These are phyloP conservation scores for Lactuca saligna DNA, from an alignment of 129 eudicot genomes.

Conservation along the genomic window DNA sequence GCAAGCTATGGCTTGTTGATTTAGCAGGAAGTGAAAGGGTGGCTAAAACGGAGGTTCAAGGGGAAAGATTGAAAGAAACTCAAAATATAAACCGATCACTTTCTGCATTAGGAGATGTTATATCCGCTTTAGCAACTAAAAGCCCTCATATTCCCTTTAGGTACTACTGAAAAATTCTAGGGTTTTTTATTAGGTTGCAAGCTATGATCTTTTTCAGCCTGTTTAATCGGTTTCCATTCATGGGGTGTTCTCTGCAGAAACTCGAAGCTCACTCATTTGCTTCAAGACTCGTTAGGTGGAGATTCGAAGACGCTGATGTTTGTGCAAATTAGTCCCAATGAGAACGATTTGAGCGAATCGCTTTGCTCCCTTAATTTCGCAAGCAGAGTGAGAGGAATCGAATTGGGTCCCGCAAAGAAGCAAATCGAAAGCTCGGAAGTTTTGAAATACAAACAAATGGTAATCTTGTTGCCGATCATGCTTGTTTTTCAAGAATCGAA, in stretches of 20 bases:
- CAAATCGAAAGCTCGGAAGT: constrained; percentile 81
- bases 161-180: constrained; percentile 26
- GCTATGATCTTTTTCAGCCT: not conserved
- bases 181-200: not conserved
- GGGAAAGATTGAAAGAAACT: constrained; percentile 90
- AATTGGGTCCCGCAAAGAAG: constrained; percentile 97
- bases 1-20: constrained; percentile 96
- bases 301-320: constrained; percentile 95
- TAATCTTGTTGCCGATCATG: constrained; percentile 24
- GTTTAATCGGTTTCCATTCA: too few relatives aligned
- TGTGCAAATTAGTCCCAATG: constrained; percentile 93
- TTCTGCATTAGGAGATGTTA: constrained; percentile 97
- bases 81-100: constrained; percentile 93
- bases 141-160: constrained; percentile 91
- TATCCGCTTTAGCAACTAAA: constrained; percentile 85
- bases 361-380: constrained; percentile 98
- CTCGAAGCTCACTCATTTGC: constrained; percentile 97
- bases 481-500: not conserved
- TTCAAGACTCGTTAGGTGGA: constrained; percentile 98
- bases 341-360: constrained; percentile 81
- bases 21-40: constrained; percentile 93
- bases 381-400: constrained; percentile 93
- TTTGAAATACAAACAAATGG: constrained; percentile 80
- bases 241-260: constrained; percentile 55
- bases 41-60: constrained; percentile 92